Evolutionary conservation across 805 yeast species (phyloP).

Genomic region (Starmerella stellata): DNA sequence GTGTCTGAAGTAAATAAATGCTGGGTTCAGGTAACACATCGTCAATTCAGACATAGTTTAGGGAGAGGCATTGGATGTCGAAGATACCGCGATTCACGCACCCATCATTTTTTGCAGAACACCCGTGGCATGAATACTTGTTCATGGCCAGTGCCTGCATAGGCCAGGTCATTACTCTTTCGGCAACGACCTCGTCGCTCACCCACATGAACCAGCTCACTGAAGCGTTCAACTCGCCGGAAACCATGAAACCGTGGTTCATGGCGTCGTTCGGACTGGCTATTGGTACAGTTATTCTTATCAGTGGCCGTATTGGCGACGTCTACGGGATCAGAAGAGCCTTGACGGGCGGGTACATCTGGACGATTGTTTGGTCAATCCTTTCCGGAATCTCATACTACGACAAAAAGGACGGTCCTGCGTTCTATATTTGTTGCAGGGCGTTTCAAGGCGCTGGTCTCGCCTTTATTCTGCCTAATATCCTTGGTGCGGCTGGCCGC

Average conservation of each 20-base stretch:
- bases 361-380: constrained; percentile 41
- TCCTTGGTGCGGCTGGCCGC: constrained; percentile 38
- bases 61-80: no score
- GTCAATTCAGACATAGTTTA: no score
- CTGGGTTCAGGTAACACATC: no score
- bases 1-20: no score
- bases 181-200: constrained; percentile 23
- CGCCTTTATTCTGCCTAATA: constrained; percentile 42
- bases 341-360: constrained; percentile 37
- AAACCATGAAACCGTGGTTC: constrained; percentile 35
- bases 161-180: constrained; percentile 28
- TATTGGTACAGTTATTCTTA: constrained; percentile 52
- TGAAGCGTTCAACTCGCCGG: constrained; percentile 18
- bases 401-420: constrained; percentile 19
- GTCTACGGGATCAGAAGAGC: constrained; percentile 42
- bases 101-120: constrained; percentile 7
- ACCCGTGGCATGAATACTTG: constrained; percentile 8
- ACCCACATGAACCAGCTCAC: constrained; percentile 21
- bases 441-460: constrained; percentile 51
- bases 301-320: constrained; percentile 58
- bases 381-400: constrained; percentile 42
- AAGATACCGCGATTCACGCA: constrained; percentile 12
- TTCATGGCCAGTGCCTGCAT: constrained; percentile 18
- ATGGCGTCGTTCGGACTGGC: constrained; percentile 55
- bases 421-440: constrained; percentile 27